These are phyloP conservation scores for Cladobotryum mycophilum DNA, from an alignment of 2,329 filamentous ascomycete genomes.

Conservation along the genomic window DNA sequence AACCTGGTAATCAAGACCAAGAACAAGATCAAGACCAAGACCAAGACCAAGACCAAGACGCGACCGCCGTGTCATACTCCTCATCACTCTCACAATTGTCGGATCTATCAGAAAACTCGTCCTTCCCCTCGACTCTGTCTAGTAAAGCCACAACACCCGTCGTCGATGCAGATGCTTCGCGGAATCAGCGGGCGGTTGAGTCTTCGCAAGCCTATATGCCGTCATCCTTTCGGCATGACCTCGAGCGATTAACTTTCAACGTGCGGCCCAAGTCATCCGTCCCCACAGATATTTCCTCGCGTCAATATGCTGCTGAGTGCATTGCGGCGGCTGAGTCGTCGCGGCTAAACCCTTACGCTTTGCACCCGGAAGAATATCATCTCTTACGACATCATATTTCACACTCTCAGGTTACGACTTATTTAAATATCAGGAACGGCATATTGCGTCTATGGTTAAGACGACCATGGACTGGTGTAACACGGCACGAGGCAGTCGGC, in stretches of 20 bases:
- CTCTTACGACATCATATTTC: slow-evolving; percentile 77
- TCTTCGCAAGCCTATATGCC: slow-evolving; percentile 14
- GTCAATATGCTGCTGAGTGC: slow-evolving; percentile 86
- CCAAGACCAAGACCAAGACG: slow-evolving; percentile 13
- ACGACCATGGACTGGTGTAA: slow-evolving; percentile 77
- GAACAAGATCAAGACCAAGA: too few species aligned
- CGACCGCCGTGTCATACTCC: slow-evolving; percentile 36
- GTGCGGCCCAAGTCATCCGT: slow-evolving; percentile 77
- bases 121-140: slow-evolving; percentile 46
- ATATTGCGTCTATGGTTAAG: slow-evolving; percentile 85
- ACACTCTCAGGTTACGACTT: slow-evolving; percentile 84
- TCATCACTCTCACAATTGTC: slow-evolving; percentile 49
- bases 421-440: slow-evolving; percentile 92
- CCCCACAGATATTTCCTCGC: slow-evolving; percentile 62
- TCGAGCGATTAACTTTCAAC: slow-evolving; percentile 42
- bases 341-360: slow-evolving; percentile 78
- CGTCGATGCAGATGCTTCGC: slow-evolving; percentile 36
- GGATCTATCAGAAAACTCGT: slow-evolving; percentile 51
- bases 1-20: slow-evolving; percentile 12
- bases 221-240: slow-evolving; percentile 23
- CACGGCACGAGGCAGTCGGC: slow-evolving; percentile 78
- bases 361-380: slow-evolving; percentile 79
- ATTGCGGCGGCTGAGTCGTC: slow-evolving; percentile 85
- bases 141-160: slow-evolving; percentile 59
- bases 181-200: slow-evolving; percentile 17